Evolutionary conservation across 768 basidiomycete genomes (phyloP), one percentile per base, ranked within the genome.

Genomic region (Suillus sp.): DNA sequence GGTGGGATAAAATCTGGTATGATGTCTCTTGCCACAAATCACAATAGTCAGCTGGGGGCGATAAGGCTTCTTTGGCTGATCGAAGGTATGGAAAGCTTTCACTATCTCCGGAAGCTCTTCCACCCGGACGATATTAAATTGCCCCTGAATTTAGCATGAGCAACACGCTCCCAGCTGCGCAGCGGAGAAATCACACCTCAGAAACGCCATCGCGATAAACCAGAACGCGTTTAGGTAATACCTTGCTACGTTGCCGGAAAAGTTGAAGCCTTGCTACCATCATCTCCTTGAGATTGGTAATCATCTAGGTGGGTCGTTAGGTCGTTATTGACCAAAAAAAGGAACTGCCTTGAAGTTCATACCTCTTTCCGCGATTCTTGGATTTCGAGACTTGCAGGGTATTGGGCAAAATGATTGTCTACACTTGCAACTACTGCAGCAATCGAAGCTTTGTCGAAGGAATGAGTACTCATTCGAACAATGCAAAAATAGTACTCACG

Each of bases 131-230:
- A 73, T 78, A 11, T 71, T 60, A 65, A 83, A 86, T 76, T 85
- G 84, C 1, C 83, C 83, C 78, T 83, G 59, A 14, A 59, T 57
- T 37, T 20, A 43, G 40, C 45, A 45, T 75, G 62, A 75, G 61
- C 38, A 22, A 3, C 13, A 11, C 14, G 47, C 59, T 59, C 48
- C 18, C 9, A 62, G 11, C 27, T 8, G 27, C 37, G 56, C 18
- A 13, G 3, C 3, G 51, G 22, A 40, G 27, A 62, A 32, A 53
- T 50, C 75, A 40, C 58, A 89, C 91, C 77, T 93, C 91, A 2
- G 91, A 92, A 34, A 93, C 91, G 56, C 92, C 92, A 71, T 93
- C 92, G 9, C 84, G 78, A 67, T 83, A 85, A n/a, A 85, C 80
- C n/a, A 85, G 61, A 55, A 85, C 64, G 22, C 84, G 80, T 4